Base-by-base conservation (phyloP, 768 basidiomycete genomes). In the Tubosaeta sp. region DNA sequence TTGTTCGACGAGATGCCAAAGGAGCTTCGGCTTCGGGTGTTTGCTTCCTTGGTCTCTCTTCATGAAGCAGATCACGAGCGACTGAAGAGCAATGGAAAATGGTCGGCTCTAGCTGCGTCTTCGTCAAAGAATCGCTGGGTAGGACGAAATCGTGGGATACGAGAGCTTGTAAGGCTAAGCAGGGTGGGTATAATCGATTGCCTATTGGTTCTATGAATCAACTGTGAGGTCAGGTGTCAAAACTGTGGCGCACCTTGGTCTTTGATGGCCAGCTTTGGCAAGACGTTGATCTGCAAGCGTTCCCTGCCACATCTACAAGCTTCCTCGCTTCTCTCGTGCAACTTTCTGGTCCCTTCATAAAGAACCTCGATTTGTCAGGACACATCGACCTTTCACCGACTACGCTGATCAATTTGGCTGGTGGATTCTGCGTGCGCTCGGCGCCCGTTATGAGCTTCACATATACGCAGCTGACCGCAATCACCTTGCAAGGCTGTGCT, bases 211-310 rank as follows among this genome's bases (percentile, higher is more conserved):
- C 35, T 43, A 41, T 64, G n/a, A 55, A 58, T 48, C 50, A 53
- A 57, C 40, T 40, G 11, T 54, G 56, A 53, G 39, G 32, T 59
- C 55, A 92, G 88, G 86, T 91, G 11, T 93, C 86, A 25, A 86
- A 80, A 63, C 61, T 74, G 10, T 95, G 92, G 91, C 82, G 79
- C 46, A 64, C 71, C 3, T 78, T 94, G 34, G 82, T 84, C 22
- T 82, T 85, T 58, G 93, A 95, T 64, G 92, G 92, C 13, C 88
- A 92, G 60, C 75, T 94, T n/a, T 94, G 93, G 93, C 60, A 69
- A 39, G 63, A 77, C 49, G 72, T 90, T 30, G 77, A 88, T 62
- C 72, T 92, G 30, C 76, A 66, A 18, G 68, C 82, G 1, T 87
- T 89, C 63, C 81, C 87, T 13, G 71, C 74, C 32, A 63, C 85